Base-by-base conservation (phyloP, 805 yeast species). In the Ogataea zsoltii region DNA sequence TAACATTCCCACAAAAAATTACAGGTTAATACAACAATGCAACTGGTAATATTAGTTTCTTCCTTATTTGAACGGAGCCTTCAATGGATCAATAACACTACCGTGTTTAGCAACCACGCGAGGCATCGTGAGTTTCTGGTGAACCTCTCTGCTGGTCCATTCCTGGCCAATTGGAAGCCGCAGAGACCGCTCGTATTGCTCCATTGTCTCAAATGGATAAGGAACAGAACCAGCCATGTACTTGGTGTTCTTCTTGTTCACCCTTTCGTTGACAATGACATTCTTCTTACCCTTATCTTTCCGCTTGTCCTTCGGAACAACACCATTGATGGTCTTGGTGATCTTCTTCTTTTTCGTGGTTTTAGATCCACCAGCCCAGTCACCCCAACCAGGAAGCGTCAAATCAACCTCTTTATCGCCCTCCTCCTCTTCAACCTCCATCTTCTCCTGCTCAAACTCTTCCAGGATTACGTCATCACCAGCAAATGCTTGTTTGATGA, bases 161-260 rank as follows among this genome's bases (percentile, higher is more conserved):
- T 94, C 96, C 66, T 88, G 95, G 19, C 98, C 98, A 49, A 94
- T 72, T n/a, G 98, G 97, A 89, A 89, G 85, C 62, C 96, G 79
- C 60, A 94, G 72, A 4, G 96, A 82, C 62, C 96, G 80, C 67
- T 94, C 99, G 66, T 94, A 94, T 68, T 94, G 98, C 63, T 90
- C 98, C 63, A 84, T 77, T 49, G 84, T 85, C 69, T 94, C 97
- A 65, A 77, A 94, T 48, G 97, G 97, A 77, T 83, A 92, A 21
- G 98, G 98, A 38, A 94, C 96, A n/a, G 85, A 81, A 32, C 83
- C 76, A 2, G 97, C 85, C 65, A 84, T 90, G 69, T 88, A 94
- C 68, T 88, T 90, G 60, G 81, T 70, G 60, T 83, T 83, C 75
- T 86, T 88, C 71, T 92, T 91, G 67, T 87, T 87, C 31, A 82